Percentiles rank a stretch among this genome's conserved stretches.
Evolutionary conservation across 371 early-diverging fungal species (phyloP).

Genomic region (Basidiobolus meristosporus): DNA sequence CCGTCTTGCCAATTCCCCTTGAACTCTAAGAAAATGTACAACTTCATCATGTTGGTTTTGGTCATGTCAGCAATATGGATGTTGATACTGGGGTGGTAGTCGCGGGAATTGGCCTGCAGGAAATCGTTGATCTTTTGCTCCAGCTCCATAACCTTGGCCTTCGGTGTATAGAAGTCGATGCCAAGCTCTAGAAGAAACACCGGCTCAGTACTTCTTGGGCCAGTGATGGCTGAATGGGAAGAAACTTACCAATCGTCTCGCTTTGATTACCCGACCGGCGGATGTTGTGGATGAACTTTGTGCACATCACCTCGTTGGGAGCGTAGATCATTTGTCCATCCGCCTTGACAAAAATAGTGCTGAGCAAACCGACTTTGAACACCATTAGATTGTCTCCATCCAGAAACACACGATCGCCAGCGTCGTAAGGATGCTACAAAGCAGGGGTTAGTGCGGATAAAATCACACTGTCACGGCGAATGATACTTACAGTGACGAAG

Average conservation of each 20-base stretch:
- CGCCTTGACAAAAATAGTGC: conserved; percentile 17
- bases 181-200: conserved; percentile 12
- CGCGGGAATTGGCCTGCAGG: conserved; percentile 30
- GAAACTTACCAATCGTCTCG: conserved; percentile 18
- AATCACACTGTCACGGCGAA: background rate
- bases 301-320: conserved; percentile 46
- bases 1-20: conserved; percentile 64
- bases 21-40: conserved; percentile 36
- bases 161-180: conserved; percentile 43
- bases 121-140: conserved; percentile 29
- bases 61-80: conserved; percentile 27
- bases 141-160: conserved; percentile 25
- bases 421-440: conserved; percentile 19
- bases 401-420: conserved; percentile 16
- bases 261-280: conserved; percentile 44
- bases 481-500: conserved; percentile 10
- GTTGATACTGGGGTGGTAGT: conserved; percentile 35
- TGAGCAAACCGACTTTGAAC: conserved; percentile 13
- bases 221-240: too few species aligned
- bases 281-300: conserved; percentile 55
- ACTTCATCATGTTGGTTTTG: conserved; percentile 27
- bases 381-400: conserved; percentile 14
- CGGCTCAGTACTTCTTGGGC: too few species aligned
- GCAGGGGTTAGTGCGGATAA: conserved; percentile 6
- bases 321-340: conserved; percentile 58